Evolutionary conservation across 148 eudicot genomes (phyloP), one percentile per base, ranked within the genome.

Genomic region (Simmondsia chinensis): DNA sequence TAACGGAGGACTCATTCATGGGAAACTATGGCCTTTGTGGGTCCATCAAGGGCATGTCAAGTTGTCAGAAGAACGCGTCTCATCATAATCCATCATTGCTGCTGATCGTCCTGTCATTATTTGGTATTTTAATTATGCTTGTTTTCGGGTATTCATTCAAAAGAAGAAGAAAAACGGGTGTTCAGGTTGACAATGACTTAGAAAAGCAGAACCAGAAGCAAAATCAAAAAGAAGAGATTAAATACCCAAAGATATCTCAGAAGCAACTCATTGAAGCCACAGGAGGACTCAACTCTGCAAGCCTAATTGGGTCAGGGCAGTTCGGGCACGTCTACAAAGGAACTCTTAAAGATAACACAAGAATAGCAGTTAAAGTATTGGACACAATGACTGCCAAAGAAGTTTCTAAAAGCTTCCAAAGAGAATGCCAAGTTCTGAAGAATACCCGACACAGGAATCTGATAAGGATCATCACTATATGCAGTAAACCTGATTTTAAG

Each of bases 281-380:
- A 0, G 71, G 62, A 1, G 91, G 93, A 24, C 82, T 87, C 29
- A 61, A 54, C 58, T 44, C 68, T 22, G 63, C 70, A 5, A 61
- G 68, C 60, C 52, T 82, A 22, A 64, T 87, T 14, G 96, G 96
- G 16, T 61, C 87, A 22, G 96, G 93, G 7, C 59, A 55, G 25
- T 82, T 70, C 52, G 96, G 93, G 4, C 70, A 60, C 9, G 96
- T 87, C 12, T 87, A 87, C 57, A 75, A 87, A 25, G 93, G 93
- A 36, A 42, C 65, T 23, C 84, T 87, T 13, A 36, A 29, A 24
- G 77, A 73, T 44, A 69, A 69, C 70, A 87, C 80, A 5, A 66
- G 63, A 39, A 63, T 87, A 47, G 96, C 96, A 1, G 96, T 87
- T 13, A 87, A 87, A 57, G 87, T 87, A 9, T 51, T 86, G 30